These are phyloP conservation scores for Fusarium sp. DNA, from an alignment of 2,329 filamentous ascomycete genomes.

Conservation along the genomic window DNA sequence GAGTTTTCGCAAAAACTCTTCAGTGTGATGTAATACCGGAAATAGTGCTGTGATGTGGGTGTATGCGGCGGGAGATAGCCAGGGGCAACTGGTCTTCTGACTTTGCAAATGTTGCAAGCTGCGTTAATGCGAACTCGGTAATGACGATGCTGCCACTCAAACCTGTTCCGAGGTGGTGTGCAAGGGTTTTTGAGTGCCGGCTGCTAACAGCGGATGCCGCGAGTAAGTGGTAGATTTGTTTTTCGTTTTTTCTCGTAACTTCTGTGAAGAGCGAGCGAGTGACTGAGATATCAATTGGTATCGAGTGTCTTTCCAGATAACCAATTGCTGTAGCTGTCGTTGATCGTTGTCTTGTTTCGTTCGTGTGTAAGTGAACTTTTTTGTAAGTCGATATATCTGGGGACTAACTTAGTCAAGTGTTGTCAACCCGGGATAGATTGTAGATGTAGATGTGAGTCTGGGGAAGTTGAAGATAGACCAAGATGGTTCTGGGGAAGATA, in stretches of 20 bases:
- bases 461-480: conserved; percentile 28
- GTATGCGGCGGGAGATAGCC: conserved; percentile 32
- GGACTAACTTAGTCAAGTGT: conserved; percentile 18
- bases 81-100: conserved; percentile 33
- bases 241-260: conserved; percentile 18
- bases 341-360: conserved; percentile 14
- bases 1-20: conserved; percentile 35
- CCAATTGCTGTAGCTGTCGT: background rate
- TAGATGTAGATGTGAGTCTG: conserved; percentile 24
- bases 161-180: conserved; percentile 31
- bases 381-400: conserved; percentile 19
- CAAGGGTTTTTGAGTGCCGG: conserved; percentile 29
- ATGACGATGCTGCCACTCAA: conserved; percentile 29
- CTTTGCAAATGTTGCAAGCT: conserved; percentile 10
- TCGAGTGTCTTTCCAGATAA: conserved; percentile 3
- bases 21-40: conserved; percentile 31
- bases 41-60: conserved; percentile 11
- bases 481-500: conserved; percentile 36
- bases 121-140: conserved; percentile 13
- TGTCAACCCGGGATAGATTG: conserved; percentile 2
- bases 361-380: conserved; percentile 28
- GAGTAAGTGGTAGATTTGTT: conserved; percentile 16
- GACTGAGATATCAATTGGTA: conserved; percentile 23
- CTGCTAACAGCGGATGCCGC: conserved; percentile 19
- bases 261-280: conserved; percentile 4